Percentiles rank a stretch among this genome's conserved stretches.
These are phyloP conservation scores for Ustilago xerochloae DNA, from an alignment of 1,284 basidiomycete species.

Conservation along the genomic window DNA sequence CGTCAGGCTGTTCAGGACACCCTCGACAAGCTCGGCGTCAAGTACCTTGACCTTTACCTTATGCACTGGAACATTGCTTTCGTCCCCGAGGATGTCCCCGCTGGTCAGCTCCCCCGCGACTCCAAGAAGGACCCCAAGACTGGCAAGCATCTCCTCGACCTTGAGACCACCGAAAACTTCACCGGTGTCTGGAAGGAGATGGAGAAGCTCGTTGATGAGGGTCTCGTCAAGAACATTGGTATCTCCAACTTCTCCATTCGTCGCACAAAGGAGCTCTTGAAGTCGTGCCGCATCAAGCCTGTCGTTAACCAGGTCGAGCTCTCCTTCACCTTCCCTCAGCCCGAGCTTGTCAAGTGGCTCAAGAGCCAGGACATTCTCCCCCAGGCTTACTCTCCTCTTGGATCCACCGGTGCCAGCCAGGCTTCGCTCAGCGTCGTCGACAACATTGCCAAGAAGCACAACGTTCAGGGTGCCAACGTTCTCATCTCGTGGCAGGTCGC, in stretches of 20 bases:
- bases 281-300: constrained; percentile 54
- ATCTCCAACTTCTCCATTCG: constrained; percentile 70
- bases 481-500: constrained; percentile 58
- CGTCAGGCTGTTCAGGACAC: constrained; percentile 78
- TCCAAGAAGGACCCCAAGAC: constrained; percentile 61
- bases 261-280: constrained; percentile 56
- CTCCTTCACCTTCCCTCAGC: constrained; percentile 74
- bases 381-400: constrained; percentile 62
- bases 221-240: constrained; percentile 73
- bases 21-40: constrained; percentile 77
- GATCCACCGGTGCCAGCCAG: constrained; percentile 49
- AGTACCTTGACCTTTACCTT: constrained; percentile 83
- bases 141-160: constrained; percentile 76
- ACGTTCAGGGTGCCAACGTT: constrained; percentile 57
- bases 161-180: constrained; percentile 70
- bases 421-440: constrained; percentile 52
- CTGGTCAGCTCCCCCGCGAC: constrained; percentile 51
- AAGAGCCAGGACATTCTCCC: constrained; percentile 58
- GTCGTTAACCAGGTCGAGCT: constrained; percentile 65
- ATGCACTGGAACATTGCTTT: constrained; percentile 76
- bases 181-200: constrained; percentile 51
- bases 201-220: constrained; percentile 61
- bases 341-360: constrained; percentile 79
- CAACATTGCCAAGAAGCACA: constrained; percentile 56
- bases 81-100: constrained; percentile 52